Evolutionary conservation across 75 land plant species (phyloP).

Genomic region (Pinus albicaulis): DNA sequence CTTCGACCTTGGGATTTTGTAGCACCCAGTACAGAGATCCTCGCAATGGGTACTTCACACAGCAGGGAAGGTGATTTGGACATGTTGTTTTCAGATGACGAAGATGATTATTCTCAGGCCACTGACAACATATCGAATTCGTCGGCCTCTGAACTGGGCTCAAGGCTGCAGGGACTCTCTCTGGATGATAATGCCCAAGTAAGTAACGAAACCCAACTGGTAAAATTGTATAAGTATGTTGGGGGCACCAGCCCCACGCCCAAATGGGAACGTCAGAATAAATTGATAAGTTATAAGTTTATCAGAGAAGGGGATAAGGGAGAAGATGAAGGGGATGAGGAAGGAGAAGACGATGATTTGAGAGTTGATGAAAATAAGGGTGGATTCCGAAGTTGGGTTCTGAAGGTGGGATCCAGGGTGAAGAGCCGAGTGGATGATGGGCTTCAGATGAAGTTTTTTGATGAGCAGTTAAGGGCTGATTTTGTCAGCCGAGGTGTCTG

Average conservation of each 20-base stretch:
- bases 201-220: neutral
- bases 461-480: slow-evolving; percentile 49
- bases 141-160: neutral
- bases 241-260: slow-evolving; percentile 2
- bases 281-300: neutral
- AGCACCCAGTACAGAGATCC: too few species aligned
- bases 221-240: neutral
- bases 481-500: slow-evolving; percentile 67
- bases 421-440: slow-evolving; percentile 23
- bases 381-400: slow-evolving; percentile 27
- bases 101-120: slow-evolving; percentile 17
- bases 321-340: slow-evolving; percentile 10
- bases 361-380: neutral
- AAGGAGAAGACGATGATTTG: slow-evolving; percentile 14
- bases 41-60: slow-evolving; percentile 4
- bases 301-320: slow-evolving; percentile 5
- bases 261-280: slow-evolving; percentile 1
- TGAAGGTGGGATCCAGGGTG: slow-evolving; percentile 27
- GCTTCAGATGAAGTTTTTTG: slow-evolving; percentile 42
- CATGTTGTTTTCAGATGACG: slow-evolving; percentile 2
- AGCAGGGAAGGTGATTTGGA: neutral
- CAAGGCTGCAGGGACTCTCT: slow-evolving; percentile 18
- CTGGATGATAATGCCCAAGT: neutral
- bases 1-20: too few species aligned
- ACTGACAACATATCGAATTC: neutral